Evolutionary conservation across 2,329 filamentous ascomycete species (phyloP), one percentile per base, ranked within the genome.

Genomic region (Volutella citrinella): DNA sequence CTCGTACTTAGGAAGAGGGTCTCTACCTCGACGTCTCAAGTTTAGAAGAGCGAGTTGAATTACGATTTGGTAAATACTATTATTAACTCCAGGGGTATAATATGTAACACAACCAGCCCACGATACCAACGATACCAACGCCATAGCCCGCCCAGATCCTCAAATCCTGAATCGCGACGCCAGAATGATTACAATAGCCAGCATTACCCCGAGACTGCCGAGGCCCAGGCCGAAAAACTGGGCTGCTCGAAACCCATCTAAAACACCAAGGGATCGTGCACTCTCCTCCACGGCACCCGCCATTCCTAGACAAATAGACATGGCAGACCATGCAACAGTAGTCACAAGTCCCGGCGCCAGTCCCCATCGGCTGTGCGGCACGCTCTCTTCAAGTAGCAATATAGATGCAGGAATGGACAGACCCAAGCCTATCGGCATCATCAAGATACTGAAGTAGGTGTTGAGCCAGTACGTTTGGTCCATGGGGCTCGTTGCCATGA

Each of bases 341-440:
- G 40, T 44, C 10, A 35, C 38, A 12, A 54, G 46, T n/a, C 42
- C 40, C 13, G 36, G 30, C 13, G 47, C 42, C 3, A 52, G 41
- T 6, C 48, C 51, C n/a, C 43, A 42, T 9, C 51, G 45, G 12
- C 49, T 49, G 22, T 52, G 40, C 4, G 51, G 45, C 10, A 54
- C 22, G 17, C 42, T 48, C 17, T 42, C 36, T 8, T 29, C 28
- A 11, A 54, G 45, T 7, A 48, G 46, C 4, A 40, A 40, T 5
- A 44, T 35, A 7, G 51, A 41, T 8, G 46, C 27, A 7, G 49
- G 49, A 7, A 49, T 34, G 14, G 44, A 43, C 14, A 50, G 28
- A n/a, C 50, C 49, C 41, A 51, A 42, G 4, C 49, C 49, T 6
- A 48, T 27, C 5, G 51, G 44, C 47, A 53, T 52, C 8, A 53